Evolutionary conservation across 176 grass and related monocot genomes (phyloP), one percentile per base, ranked within the genome.

Genomic region (Aechmea fasciata): DNA sequence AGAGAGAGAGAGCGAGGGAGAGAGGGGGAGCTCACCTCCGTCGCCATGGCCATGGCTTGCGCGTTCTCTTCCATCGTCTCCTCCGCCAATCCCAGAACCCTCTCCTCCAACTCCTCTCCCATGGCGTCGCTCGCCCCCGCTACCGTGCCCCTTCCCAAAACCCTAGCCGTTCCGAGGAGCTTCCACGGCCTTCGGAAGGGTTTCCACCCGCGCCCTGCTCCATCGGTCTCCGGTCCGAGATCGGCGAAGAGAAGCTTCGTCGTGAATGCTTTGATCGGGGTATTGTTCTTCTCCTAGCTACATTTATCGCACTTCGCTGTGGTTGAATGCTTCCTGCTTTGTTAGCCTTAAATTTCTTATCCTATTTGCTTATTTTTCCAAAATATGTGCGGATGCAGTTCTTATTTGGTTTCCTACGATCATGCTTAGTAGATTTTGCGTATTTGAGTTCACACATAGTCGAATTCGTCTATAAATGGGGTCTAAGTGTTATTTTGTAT

Each of bases 41-140:
- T 49, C 51, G 48, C 28, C 65, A 75, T 86, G 82, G 87, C 87
- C 77, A 81, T 81, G 80, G 83, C 79, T 68, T 83, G 71, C 68
- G 77, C 80, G 81, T 65, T 91, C 68, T 69, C 91, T 23, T 66
- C 84, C 55, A 47, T 85, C n/a, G 26, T 80, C 65, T 68, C 57
- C 70, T 65, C 72, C 28, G 53, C 72, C 59, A 70, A 28, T 18
- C 47, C 47, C 3, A 69, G 65, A 12, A 18, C 76, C 14, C 50
- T 79, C 51, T 2, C 29, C 28, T 72, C 78, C 50, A 85, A 67
- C 62, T 71, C 61, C 11, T 52, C 66, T 67, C 76, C 29, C 17
- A 18, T 18, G 52, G 64, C 70, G 3, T 75, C 63, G 8, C 52
- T 70, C 1, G 14, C 57, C 20, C 49, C 68, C 49, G 17, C 69